Evolutionary conservation across 441 rosid species (phyloP), one percentile per base, ranked within the genome.

Genomic region (Theobroma grandiflorum): DNA sequence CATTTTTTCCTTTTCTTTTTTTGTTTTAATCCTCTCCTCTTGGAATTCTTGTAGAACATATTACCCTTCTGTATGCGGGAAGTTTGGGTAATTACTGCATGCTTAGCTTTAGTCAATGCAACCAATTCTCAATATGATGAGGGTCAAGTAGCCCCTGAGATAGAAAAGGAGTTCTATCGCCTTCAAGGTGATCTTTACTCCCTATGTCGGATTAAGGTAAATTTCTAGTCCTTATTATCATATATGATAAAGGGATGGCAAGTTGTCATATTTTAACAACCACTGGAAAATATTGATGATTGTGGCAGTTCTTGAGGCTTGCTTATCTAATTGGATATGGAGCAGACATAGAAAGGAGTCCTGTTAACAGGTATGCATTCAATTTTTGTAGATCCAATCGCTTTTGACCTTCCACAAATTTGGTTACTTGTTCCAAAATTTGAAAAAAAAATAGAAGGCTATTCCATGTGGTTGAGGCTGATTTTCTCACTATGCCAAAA

Each of bases 101-200:
- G 99, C 87, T 85, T 89, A 85, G 93, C 95, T 79, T 81, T 95
- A 85, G 85, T 94, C 61, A 82, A 83, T 62, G 96, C 95, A 72
- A 93, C 96, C 81, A 83, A 91, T 81, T 93, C 98, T 84, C 87
- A 87, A 66, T 92, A 93, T 82, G 85, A 85, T 68, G 93, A 88
- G 72, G 95, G 97, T 80, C 86, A 75, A 76, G 93, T 85, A 18
- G 82, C 95, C 79, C 86, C 90, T 80, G 99, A 97, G 83, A 82
- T 90, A 63, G 98, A 97, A 81, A 97, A 93, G 89, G 99, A 97
- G 83, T 94, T 97, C 88, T 93, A 91, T 83, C 95, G 96, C 77
- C 89, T 95, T 80, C 95, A 86, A 82, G 99, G 99, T 78, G 99
- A 97, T 91, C 98, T 97, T 72, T 94, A 93, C 92, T 97, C 97